Evolutionary conservation across 768 basidiomycete species (phyloP).

Genomic region (Suillus clintonianus): DNA sequence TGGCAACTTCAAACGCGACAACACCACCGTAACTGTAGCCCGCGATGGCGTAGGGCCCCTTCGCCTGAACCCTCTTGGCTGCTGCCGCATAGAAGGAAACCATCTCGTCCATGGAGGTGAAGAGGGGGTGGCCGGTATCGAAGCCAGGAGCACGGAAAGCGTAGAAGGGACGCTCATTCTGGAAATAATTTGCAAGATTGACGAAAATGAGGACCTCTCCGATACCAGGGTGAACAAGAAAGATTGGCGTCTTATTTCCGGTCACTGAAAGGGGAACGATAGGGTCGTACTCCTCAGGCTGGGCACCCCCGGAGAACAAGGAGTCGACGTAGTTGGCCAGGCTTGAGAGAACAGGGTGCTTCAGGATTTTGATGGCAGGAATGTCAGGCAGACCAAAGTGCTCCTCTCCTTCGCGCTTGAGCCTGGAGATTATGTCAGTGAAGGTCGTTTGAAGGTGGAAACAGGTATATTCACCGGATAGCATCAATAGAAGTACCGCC

Average conservation of each 20-base stretch:
- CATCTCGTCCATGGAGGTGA: conserved; percentile 34
- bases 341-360: conserved; percentile 31
- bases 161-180: conserved; percentile 40
- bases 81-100: conserved; percentile 32
- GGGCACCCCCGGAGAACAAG: conserved; percentile 19
- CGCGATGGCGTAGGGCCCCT: conserved; percentile 36
- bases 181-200: conserved; percentile 41
- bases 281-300: conserved; percentile 36
- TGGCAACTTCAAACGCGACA: conserved; percentile 38
- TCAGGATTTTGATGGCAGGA: conserved; percentile 40
- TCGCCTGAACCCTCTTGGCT: conserved; percentile 29
- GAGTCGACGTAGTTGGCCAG: conserved; percentile 33
- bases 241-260: too few relatives aligned
- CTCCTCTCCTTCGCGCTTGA: conserved; percentile 29
- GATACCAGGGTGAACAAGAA: conserved; percentile 46
- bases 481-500: conserved; percentile 44
- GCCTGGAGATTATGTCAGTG: conserved; percentile 5
- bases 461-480: conserved; percentile 16
- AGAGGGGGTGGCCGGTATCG: conserved; percentile 32
- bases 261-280: conserved; percentile 46
- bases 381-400: conserved; percentile 32
- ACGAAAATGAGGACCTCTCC: conserved; percentile 44
- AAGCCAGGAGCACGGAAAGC: conserved; percentile 42
- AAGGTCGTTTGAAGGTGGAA: neutral
- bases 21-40: conserved; percentile 42